phyloP scores from a whole-genome alignment of 768 basidiomycete genomes.

The Macrolepiota albuminosa region DNA sequence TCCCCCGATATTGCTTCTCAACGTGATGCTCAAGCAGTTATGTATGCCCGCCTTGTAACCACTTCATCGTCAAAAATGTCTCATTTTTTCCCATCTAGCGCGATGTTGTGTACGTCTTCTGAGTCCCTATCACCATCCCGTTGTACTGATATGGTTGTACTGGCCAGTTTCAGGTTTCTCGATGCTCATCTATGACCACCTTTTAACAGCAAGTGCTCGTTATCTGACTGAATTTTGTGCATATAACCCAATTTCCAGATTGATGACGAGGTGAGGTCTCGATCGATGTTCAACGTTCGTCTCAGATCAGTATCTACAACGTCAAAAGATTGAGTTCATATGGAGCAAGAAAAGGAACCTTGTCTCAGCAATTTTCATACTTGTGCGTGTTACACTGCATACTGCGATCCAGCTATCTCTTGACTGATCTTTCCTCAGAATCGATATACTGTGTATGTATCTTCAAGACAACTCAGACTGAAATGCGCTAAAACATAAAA shows the following conservation, averaged over 20 bases:
- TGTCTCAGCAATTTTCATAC: constrained; percentile 7
- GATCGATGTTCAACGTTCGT: not conserved
- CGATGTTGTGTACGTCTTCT: constrained; percentile 5
- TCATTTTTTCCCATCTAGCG: not conserved
- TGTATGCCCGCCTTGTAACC: not conserved
- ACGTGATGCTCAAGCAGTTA: not conserved
- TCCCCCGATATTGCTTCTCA: not conserved
- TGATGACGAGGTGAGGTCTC: constrained; percentile 7
- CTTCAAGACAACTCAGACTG: not conserved
- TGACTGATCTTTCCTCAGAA: constrained; percentile 3
- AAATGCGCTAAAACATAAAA: not conserved
- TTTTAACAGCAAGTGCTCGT: constrained; percentile 7
- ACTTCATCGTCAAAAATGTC: not conserved
- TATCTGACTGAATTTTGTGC: not conserved
- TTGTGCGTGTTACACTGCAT: not conserved
- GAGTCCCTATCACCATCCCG: not conserved
- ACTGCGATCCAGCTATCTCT: too few species aligned
- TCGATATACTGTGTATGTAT: constrained; percentile 10
- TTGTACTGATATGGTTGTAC: not conserved
- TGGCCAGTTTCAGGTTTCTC: constrained; percentile 10
- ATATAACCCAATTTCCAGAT: constrained; percentile 3
- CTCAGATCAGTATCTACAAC: not conserved
- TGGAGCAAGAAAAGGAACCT: constrained; percentile 11
- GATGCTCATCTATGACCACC: constrained; percentile 10
- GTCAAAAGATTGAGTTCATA: constrained; percentile 9